Evolutionary conservation across 306 rosid species (phyloP).

Genomic region (Corylus heterophylla): DNA sequence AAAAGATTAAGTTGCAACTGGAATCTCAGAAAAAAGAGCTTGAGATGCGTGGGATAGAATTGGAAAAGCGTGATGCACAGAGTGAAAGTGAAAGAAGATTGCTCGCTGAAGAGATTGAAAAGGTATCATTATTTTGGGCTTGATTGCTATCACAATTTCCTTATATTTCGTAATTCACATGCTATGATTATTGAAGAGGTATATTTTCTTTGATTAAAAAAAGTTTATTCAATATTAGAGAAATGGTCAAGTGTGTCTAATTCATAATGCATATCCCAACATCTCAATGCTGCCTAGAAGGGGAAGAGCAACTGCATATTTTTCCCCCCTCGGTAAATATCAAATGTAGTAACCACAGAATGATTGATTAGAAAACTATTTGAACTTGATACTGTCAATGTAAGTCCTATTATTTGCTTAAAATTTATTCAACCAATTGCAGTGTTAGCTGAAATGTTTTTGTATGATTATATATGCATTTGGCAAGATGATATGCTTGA

Average conservation of each 20-base stretch:
- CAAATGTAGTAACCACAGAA: conserved; percentile 5
- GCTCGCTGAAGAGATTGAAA: conserved; percentile 73
- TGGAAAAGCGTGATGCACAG: conserved; percentile 86
- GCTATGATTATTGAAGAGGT: background rate
- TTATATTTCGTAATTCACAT: conserved; percentile 24
- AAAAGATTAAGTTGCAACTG: conserved; percentile 72
- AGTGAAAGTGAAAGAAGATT: conserved; percentile 80
- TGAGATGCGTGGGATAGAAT: conserved; percentile 62
- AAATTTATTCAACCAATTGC: background rate
- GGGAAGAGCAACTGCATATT: conserved; percentile 12
- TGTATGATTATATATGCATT: background rate
- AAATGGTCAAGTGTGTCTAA: background rate
- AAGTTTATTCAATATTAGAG: background rate
- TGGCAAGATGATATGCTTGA: conserved; percentile 30
- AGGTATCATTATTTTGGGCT: conserved; percentile 48
- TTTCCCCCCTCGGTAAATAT: conserved; percentile 12
- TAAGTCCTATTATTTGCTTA: conserved; percentile 20
- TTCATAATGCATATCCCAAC: background rate
- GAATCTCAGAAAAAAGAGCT: conserved; percentile 81
- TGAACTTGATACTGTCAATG: conserved; percentile 4
- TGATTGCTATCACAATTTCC: conserved; percentile 31
- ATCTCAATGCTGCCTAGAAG: conserved; percentile 13
- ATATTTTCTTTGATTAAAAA: background rate
- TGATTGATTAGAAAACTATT: conserved; percentile 19
- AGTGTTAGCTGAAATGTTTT: conserved; percentile 2